Evolutionary conservation across 2,329 filamentous ascomycete species (phyloP).

Genomic region (Calonectria pteridis): DNA sequence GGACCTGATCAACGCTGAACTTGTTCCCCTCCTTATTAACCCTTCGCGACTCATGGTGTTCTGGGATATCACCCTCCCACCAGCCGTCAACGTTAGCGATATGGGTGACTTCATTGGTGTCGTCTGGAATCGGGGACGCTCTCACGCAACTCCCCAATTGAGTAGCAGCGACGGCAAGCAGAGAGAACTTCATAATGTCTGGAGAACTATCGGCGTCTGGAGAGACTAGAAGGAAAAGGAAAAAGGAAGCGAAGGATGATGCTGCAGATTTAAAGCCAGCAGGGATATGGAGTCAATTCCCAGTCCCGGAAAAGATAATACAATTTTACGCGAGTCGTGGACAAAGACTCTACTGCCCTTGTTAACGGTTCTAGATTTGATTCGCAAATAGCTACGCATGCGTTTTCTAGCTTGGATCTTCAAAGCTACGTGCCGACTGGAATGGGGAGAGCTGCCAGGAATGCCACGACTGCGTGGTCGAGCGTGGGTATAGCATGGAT

Average conservation of each 20-base stretch:
- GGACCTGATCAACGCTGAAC: slow-evolving; percentile 49
- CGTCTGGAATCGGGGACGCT: neutral
- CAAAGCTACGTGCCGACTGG: neutral
- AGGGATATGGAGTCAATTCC: neutral
- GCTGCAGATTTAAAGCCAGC: neutral
- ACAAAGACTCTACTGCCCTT: neutral
- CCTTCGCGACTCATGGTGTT: slow-evolving; percentile 20
- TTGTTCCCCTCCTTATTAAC: slow-evolving; percentile 25
- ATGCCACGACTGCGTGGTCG: neutral
- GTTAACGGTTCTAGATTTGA: neutral
- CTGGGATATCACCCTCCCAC: slow-evolving; percentile 23
- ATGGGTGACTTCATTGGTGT: neutral
- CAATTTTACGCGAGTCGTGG: neutral
- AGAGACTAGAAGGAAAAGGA: neutral
- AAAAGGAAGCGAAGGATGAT: neutral
- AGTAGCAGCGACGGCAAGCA: neutral
- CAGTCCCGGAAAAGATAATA: neutral
- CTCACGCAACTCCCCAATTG: slow-evolving; percentile 7
- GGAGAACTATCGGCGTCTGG: neutral
- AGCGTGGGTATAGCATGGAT: neutral
- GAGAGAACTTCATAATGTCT: slow-evolving; percentile 25
- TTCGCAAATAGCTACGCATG: neutral
- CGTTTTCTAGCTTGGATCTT: slow-evolving; percentile 1
- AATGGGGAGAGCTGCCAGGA: slow-evolving; percentile 3
- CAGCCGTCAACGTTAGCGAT: slow-evolving; percentile 1